Percentiles rank a stretch among this genome's conserved stretches.
Conservation (phyloP, 257 asterid genomes). For the Nicotiana tomentosiformis region DNA sequence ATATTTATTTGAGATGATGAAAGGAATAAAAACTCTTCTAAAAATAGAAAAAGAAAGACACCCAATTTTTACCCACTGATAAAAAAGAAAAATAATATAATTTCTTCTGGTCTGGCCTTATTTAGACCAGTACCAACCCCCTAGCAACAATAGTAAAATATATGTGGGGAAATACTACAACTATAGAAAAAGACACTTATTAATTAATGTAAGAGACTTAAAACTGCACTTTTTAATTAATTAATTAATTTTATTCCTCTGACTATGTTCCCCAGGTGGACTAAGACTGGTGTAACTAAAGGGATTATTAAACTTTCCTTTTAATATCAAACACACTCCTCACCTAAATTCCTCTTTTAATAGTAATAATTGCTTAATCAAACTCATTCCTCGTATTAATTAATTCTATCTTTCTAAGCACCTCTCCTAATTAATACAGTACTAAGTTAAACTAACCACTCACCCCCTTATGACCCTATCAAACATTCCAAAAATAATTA, state of each 20-base stretch:
- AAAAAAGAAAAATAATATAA: neutral
- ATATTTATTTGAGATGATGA: neutral
- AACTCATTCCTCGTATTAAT: neutral
- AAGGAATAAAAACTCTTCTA: neutral
- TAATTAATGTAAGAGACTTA: neutral
- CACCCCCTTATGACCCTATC: neutral
- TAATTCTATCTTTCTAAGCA: neutral
- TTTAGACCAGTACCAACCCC: neutral
- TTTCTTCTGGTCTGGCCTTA: slow-evolving; percentile 1
- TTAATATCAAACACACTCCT: neutral
- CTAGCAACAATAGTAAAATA: neutral
- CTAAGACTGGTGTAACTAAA: slow-evolving; percentile 4
- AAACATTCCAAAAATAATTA: neutral
- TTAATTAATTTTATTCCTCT: neutral
- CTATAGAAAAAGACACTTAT: neutral
- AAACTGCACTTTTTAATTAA: neutral
- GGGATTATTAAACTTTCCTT: slow-evolving; percentile 10
- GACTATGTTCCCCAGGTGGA: slow-evolving; percentile 5
- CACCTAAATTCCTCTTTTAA: neutral
- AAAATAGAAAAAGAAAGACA: neutral
- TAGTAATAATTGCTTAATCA: neutral
- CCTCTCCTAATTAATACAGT: neutral
- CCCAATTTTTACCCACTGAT: neutral
- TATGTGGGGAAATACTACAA: neutral
- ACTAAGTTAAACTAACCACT: neutral